A percentile compares a stretch with the other conserved stretches of the same genome.
Conservation (phyloP, 352 stramenopile genomes). For the Pythium rishiriense region DNA sequence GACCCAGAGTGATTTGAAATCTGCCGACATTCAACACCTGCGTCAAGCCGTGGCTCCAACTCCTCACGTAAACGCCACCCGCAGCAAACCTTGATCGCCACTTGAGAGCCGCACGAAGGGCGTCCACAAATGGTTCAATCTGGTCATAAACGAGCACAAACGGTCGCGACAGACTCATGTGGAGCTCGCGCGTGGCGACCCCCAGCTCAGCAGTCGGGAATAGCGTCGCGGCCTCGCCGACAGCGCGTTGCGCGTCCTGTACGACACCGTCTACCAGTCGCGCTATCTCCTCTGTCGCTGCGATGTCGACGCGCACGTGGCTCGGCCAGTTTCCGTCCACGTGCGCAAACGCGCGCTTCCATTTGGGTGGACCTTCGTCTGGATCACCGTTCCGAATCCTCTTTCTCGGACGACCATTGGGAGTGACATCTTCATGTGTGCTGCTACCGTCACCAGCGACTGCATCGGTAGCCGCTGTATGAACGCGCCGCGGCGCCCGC, state of each 20-base stretch:
- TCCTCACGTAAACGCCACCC: neutral
- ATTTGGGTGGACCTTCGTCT: slow-evolving; percentile 26
- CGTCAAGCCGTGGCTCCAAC: neutral
- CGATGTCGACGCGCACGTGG: slow-evolving; percentile 61
- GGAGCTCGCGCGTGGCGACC: slow-evolving; percentile 28
- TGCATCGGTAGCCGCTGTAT: neutral
- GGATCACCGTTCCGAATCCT: slow-evolving; percentile 41
- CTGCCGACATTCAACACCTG: slow-evolving; percentile 17
- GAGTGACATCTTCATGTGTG: neutral
- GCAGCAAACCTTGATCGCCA: slow-evolving; percentile 54
- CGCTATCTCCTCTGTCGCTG: slow-evolving; percentile 28
- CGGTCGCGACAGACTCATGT: slow-evolving; percentile 77
- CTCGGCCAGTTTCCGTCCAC: slow-evolving; percentile 85
- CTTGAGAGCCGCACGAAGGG: slow-evolving; percentile 64
- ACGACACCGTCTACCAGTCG: slow-evolving; percentile 33
- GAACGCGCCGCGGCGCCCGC: too few relatives aligned
- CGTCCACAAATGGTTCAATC: slow-evolving; percentile 68
- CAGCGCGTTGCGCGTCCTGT: slow-evolving; percentile 31
- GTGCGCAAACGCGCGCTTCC: slow-evolving; percentile 68
- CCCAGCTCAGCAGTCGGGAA: slow-evolving; percentile 37
- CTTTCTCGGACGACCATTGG: slow-evolving; percentile 22
- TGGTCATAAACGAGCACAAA: slow-evolving; percentile 73
- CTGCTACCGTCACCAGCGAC: neutral
- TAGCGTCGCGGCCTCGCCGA: slow-evolving; percentile 29
- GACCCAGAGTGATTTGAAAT: slow-evolving; percentile 45